Conservation (phyloP, 176 grass and related monocot species). For the Cenchrus fungigraminus region DNA sequence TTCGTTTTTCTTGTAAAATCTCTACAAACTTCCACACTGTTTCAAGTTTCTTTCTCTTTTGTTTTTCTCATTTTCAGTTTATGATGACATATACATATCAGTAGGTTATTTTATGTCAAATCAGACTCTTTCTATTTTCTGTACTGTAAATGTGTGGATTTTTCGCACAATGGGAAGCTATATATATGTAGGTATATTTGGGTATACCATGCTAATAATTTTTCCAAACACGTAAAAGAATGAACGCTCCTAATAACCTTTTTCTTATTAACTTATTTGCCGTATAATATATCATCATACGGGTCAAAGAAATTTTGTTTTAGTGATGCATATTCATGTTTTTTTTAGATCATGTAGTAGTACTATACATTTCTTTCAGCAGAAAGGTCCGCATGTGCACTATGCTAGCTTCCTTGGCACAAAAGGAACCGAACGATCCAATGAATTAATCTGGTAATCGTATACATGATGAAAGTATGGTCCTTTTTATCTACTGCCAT, state of each 20-base stretch:
- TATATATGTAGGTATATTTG: background rate
- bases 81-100: background rate
- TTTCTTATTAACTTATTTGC: background rate
- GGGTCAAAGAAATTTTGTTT: background rate
- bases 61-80: background rate
- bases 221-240: background rate
- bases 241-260: too few species aligned
- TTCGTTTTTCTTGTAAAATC: background rate
- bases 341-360: background rate
- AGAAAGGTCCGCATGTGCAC: conserved; percentile 38
- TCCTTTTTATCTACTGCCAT: conserved; percentile 60
- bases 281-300: background rate
- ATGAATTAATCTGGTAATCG: conserved; percentile 46
- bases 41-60: background rate
- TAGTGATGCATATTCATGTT: background rate
- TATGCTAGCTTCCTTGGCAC: conserved; percentile 58
- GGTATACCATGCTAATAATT: background rate
- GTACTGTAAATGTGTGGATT: background rate
- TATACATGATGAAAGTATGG: conserved; percentile 54
- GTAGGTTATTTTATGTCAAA: conserved; percentile 38
- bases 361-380: conserved; percentile 14
- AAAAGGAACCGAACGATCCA: conserved; percentile 42
- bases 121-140: background rate
- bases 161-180: background rate
- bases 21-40: background rate